phyloP scores from a whole-genome alignment of 1,284 basidiomycete species.

The Caloboletus inedulis region DNA sequence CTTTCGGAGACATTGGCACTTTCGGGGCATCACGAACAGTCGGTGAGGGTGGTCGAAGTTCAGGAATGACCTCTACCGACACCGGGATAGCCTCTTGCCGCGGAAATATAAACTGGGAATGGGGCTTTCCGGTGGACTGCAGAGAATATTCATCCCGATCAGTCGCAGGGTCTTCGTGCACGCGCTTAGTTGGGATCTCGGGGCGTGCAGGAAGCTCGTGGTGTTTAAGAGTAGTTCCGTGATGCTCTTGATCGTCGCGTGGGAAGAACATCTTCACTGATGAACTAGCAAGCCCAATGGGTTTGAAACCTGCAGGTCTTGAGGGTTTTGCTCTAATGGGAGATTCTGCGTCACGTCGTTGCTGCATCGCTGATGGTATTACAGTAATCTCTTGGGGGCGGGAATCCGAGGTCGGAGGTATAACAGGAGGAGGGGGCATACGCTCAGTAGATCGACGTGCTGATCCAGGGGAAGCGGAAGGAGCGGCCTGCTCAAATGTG shows the following conservation, averaged over 20 bases:
- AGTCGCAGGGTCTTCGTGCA: slow-evolving; percentile 23
- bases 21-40: slow-evolving; percentile 20
- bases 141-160: slow-evolving; percentile 23
- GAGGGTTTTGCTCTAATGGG: slow-evolving; percentile 20
- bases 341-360: slow-evolving; percentile 22
- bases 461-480: slow-evolving; percentile 22
- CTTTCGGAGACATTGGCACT: slow-evolving; percentile 25
- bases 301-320: slow-evolving; percentile 59
- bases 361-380: slow-evolving; percentile 11
- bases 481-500: slow-evolving; percentile 17
- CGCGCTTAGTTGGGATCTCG: slow-evolving; percentile 29
- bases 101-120: slow-evolving; percentile 1
- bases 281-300: slow-evolving; percentile 54
- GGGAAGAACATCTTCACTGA: slow-evolving; percentile 72
- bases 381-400: slow-evolving; percentile 14
- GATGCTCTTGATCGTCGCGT: slow-evolving; percentile 50
- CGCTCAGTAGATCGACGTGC: slow-evolving; percentile 26
- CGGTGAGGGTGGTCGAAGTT: slow-evolving; percentile 20
- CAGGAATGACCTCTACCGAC: slow-evolving; percentile 9
- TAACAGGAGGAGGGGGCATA: slow-evolving; percentile 31
- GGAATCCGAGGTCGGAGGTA: slow-evolving; percentile 23
- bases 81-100: slow-evolving; percentile 12
- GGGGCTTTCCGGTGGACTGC: slow-evolving; percentile 1
- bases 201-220: slow-evolving; percentile 21
- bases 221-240: slow-evolving; percentile 3